Evolutionary conservation across 2,329 filamentous ascomycete genomes (phyloP), one percentile per base, ranked within the genome.

Genomic region (Nannizziopsis barbatae): DNA sequence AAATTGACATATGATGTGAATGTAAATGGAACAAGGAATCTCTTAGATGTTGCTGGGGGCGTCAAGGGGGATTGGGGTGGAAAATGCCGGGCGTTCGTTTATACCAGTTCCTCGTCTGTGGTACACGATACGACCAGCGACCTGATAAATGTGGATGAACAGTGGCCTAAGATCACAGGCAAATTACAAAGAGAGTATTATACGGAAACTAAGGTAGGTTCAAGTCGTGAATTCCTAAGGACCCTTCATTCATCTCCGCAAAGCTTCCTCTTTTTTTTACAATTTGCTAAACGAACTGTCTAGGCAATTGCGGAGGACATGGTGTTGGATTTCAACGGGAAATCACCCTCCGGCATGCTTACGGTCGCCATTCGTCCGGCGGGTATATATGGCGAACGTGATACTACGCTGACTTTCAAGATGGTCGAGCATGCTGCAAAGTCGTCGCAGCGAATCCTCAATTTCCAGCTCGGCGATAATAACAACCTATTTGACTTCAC

Each of bases 361-460:
- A 94, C 88, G n/a, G 78, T 78, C 60, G 75, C 88, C 27, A 76
- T 96, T 55, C 85, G 92, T 12, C 86, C 89, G 5, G 84, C 87
- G 10, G 86, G 86, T 56, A 93, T 96, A 65, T 86, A 95, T 61
- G 90, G 90, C 59, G 86, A 92, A 62, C 86, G 86, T 58, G 92
- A 98, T 69, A 78, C 79, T 46, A 83, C 88, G 62, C 68, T 82
- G 11, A 79, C 90, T 31, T 78, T 81, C 54, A 79, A 83, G 57
- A 76, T 95, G 53, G 73, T 94, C 59, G 76, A 80, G 53, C 79
- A 85, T 58, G 84, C 83, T 62, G 73, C 75, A 51, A 74, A 78
- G 37, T 65, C 66, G 11, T 70, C 69, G 5, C 55, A 57, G 53
- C 74, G 77, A 58, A 81, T 85, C 55, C 46, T 49, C 32, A 43